Evolutionary conservation across 78 protist genomes (phyloP).

Genomic region (Dictyostelium purpureum): DNA sequence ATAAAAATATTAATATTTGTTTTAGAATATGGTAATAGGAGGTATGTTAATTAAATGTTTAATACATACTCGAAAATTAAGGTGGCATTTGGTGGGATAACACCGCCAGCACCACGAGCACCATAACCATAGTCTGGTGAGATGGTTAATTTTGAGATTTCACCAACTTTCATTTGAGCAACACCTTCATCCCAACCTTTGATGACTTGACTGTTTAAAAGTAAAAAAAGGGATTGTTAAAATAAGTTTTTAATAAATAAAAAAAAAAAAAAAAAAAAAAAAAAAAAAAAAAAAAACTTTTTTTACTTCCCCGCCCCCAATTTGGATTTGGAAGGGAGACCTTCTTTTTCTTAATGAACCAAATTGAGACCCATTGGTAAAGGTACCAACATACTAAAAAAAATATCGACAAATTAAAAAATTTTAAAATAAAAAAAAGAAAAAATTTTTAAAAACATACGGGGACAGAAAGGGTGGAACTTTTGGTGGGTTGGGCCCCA

Average conservation of each 20-base stretch:
- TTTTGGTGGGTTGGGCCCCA: conserved; percentile 28
- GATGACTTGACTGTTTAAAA: not conserved
- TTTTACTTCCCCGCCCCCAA: too few relatives aligned
- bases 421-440: too few relatives aligned
- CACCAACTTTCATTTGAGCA: conserved; percentile 33
- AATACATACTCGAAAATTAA: conserved; percentile 26
- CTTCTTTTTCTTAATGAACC: conserved; percentile 17
- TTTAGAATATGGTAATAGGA: too few relatives aligned
- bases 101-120: not conserved
- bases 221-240: not conserved
- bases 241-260: too few relatives aligned
- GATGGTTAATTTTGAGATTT: conserved; percentile 1
- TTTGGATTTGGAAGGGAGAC: not conserved
- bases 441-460: too few relatives aligned
- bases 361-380: conserved; percentile 20
- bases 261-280: too few relatives aligned
- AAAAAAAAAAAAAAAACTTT: not conserved
- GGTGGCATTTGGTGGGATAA: conserved; percentile 31
- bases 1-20: too few relatives aligned
- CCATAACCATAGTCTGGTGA: conserved; percentile 45
- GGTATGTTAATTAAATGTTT: too few relatives aligned
- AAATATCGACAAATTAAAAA: too few relatives aligned
- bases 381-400: not conserved
- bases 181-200: conserved; percentile 49
- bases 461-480: too few relatives aligned